Conservation (phyloP, 768 basidiomycete genomes). For the Hericium erinaceus region DNA sequence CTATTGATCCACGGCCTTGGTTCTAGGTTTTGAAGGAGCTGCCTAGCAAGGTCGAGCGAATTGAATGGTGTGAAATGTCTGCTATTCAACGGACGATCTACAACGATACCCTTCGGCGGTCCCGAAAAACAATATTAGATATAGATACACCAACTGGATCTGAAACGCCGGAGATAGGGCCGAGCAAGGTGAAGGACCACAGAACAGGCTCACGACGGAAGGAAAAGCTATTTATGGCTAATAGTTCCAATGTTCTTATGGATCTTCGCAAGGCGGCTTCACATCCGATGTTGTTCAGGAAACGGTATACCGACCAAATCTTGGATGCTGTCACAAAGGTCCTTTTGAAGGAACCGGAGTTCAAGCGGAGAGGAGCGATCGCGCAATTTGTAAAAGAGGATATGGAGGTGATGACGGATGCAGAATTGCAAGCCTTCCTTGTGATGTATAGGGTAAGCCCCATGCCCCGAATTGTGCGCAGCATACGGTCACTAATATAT, state of each 20-base stretch:
- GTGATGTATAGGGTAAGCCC: constrained; percentile 70
- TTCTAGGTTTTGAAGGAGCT: constrained; percentile 82
- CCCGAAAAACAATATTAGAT: constrained; percentile 70
- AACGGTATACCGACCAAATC: constrained; percentile 67
- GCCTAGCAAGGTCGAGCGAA: constrained; percentile 85
- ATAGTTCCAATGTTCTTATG: constrained; percentile 92
- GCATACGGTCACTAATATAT: too few relatives aligned
- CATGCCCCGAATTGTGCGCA: background rate
- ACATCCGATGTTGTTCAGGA: constrained; percentile 94
- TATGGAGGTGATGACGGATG: constrained; percentile 97
- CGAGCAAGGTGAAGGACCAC: constrained; percentile 34
- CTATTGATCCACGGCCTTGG: too few relatives aligned
- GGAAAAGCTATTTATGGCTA: constrained; percentile 66
- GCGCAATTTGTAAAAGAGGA: constrained; percentile 91
- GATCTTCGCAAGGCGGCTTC: constrained; percentile 93
- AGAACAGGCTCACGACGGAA: constrained; percentile 36
- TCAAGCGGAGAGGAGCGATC: constrained; percentile 70
- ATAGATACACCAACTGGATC: constrained; percentile 22
- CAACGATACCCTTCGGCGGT: constrained; percentile 74
- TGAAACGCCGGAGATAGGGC: constrained; percentile 21
- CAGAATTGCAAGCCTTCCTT: constrained; percentile 85
- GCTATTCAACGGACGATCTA: constrained; percentile 76
- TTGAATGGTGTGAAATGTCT: constrained; percentile 95
- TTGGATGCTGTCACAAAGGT: constrained; percentile 70
- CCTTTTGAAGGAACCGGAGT: constrained; percentile 86